A percentile compares a stretch with the other conserved stretches of the same genome.
These are phyloP conservation scores for Podospora pseudoanserina DNA, from an alignment of 495 filamentous ascomycete genomes.

Conservation along the genomic window DNA sequence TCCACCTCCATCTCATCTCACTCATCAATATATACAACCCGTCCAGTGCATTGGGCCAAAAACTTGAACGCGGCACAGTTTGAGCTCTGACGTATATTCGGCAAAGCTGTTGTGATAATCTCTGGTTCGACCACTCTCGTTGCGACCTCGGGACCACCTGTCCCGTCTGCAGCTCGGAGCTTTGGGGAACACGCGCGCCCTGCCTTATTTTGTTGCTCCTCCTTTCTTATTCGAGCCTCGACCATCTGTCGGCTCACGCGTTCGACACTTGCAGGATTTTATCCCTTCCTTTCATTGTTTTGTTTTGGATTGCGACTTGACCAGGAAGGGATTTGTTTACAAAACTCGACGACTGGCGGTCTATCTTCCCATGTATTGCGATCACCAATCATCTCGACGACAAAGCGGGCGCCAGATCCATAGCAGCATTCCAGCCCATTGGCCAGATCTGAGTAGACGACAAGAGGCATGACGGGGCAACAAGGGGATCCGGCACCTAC, in stretches of 20 bases:
- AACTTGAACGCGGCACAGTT: slow-evolving; percentile 10
- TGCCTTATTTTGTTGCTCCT: slow-evolving; percentile 12
- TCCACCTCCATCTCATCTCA: background rate
- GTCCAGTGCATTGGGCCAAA: background rate
- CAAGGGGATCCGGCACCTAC: slow-evolving; percentile 20
- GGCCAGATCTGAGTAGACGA: background rate
- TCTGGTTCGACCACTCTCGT: slow-evolving; percentile 22
- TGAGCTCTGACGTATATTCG: slow-evolving; percentile 30
- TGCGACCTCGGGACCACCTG: slow-evolving; percentile 18
- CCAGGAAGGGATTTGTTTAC: background rate
- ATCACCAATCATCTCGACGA: background rate
- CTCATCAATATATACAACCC: background rate
- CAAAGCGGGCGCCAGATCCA: background rate
- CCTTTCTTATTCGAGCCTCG: slow-evolving; percentile 16
- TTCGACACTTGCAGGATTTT: slow-evolving; percentile 8
- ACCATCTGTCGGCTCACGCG: slow-evolving; percentile 16
- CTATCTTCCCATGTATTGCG: background rate
- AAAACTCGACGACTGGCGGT: background rate
- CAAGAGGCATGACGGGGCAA: slow-evolving; percentile 21
- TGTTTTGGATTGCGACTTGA: background rate
- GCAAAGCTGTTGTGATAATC: slow-evolving; percentile 27
- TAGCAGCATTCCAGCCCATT: background rate
- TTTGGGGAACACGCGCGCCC: slow-evolving; percentile 24
- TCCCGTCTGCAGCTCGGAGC: slow-evolving; percentile 17
- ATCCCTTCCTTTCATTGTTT: slow-evolving; percentile 2